Conservation (phyloP, 768 basidiomycete genomes). For the Amanita rubescens region DNA sequence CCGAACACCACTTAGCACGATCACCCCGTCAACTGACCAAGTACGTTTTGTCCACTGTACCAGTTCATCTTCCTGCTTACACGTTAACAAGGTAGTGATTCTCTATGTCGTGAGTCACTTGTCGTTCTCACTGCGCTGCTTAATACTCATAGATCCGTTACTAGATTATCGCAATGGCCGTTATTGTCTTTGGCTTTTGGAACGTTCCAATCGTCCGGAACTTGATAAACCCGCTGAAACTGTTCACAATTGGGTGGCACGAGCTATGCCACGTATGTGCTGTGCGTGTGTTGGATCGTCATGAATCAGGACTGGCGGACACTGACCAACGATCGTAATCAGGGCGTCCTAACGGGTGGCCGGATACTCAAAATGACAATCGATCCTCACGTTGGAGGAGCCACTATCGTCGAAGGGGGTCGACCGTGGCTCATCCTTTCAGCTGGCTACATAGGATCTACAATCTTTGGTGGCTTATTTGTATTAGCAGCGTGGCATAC, state of each 20-base stretch:
- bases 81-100: slow-evolving; percentile 46
- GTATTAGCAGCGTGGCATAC: slow-evolving; percentile 83
- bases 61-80: slow-evolving; percentile 11
- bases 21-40: slow-evolving; percentile 67
- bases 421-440: slow-evolving; percentile 62
- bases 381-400: slow-evolving; percentile 76
- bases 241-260: slow-evolving; percentile 86
- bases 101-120: slow-evolving; percentile 60
- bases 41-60: slow-evolving; percentile 31
- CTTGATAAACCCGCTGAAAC: slow-evolving; percentile 77
- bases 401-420: slow-evolving; percentile 73
- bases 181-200: slow-evolving; percentile 85
- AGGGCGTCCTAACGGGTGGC: slow-evolving; percentile 79
- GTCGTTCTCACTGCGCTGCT: slow-evolving; percentile 9
- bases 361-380: slow-evolving; percentile 74
- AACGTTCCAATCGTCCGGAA: slow-evolving; percentile 75
- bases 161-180: slow-evolving; percentile 78
- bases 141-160: slow-evolving; percentile 5
- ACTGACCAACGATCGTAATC: neutral
- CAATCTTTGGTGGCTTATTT: slow-evolving; percentile 76
- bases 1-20: slow-evolving; percentile 31
- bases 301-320: slow-evolving; percentile 4
- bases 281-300: slow-evolving; percentile 34
- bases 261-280: slow-evolving; percentile 79
- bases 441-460: slow-evolving; percentile 79